Evolutionary conservation across 23 red algal genomes (phyloP).

Genomic region (Gracilaria domingensis): DNA sequence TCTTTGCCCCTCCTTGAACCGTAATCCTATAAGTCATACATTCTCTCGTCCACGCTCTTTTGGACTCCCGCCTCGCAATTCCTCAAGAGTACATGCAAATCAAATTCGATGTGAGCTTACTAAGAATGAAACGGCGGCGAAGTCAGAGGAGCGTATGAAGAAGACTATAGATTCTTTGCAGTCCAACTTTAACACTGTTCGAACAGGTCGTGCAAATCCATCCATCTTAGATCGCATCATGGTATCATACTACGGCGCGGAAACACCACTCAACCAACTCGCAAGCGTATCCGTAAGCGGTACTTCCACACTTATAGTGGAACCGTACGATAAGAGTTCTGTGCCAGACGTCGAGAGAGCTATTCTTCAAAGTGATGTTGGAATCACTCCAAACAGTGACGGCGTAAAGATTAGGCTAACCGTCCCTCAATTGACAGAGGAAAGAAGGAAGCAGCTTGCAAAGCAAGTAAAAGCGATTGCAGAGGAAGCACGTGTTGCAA

Average conservation of each 20-base stretch:
- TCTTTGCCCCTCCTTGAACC: background rate
- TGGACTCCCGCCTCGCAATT: background rate
- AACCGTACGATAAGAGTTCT: conserved; percentile 88
- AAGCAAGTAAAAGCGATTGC: conserved; percentile 93
- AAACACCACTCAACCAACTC: conserved; percentile 94
- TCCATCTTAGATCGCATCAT: conserved; percentile 89
- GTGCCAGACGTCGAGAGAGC: conserved; percentile 87
- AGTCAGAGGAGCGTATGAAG: conserved; percentile 86
- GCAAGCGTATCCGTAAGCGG: conserved; percentile 84
- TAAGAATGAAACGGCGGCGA: conserved; percentile 63
- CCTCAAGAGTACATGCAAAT: background rate
- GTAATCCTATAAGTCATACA: background rate
- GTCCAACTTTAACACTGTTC: conserved; percentile 86
- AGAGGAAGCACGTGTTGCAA: conserved; percentile 93
- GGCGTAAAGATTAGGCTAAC: conserved; percentile 84
- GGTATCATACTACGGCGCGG: conserved; percentile 92
- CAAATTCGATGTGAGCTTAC: conserved; percentile 59
- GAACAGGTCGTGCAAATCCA: conserved; percentile 87
- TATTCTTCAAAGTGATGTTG: conserved; percentile 88
- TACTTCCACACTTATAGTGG: conserved; percentile 77
- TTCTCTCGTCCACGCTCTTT: background rate
- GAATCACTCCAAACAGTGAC: conserved; percentile 94
- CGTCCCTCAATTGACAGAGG: conserved; percentile 91
- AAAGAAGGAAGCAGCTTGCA: conserved; percentile 89
- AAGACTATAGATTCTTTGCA: conserved; percentile 91